phyloP scores from a whole-genome alignment of 1,139 yeast genomes.

The Taphrina wiesneri region DNA sequence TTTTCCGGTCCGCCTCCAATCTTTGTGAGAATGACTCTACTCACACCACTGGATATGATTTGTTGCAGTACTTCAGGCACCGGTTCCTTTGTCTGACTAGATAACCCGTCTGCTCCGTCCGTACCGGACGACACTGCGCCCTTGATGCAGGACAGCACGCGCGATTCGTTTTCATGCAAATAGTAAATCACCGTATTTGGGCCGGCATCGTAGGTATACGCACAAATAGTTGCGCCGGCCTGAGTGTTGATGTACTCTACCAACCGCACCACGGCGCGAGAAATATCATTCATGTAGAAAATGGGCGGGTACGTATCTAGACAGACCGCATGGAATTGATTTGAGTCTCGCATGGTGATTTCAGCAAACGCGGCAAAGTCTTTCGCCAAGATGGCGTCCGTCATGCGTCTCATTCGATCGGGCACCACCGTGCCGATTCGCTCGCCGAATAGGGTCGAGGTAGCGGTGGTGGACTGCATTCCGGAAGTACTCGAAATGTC shows the following conservation, averaged over 20 bases:
- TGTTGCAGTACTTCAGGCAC: conserved; percentile 70
- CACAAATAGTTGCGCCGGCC: conserved; percentile 70
- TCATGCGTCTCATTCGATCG: conserved; percentile 77
- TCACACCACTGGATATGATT: conserved; percentile 69
- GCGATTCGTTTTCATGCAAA: conserved; percentile 66
- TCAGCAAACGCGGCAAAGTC: conserved; percentile 82
- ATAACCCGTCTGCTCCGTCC: conserved; percentile 64
- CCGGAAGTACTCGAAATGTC: conserved; percentile 94
- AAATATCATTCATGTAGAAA: conserved; percentile 92
- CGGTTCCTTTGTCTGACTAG: conserved; percentile 53
- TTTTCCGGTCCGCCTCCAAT: conserved; percentile 79
- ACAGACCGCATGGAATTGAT: conserved; percentile 96
- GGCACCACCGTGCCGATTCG: conserved; percentile 84
- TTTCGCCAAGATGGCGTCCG: conserved; percentile 63
- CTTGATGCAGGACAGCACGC: conserved; percentile 52
- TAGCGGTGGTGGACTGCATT: conserved; percentile 89
- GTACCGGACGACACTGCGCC: conserved; percentile 54
- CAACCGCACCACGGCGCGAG: conserved; percentile 78
- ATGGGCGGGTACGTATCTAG: conserved; percentile 94
- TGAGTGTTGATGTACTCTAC: conserved; percentile 72
- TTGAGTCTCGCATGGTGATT: conserved; percentile 92
- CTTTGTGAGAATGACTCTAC: conserved; percentile 75
- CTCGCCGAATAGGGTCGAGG: conserved; percentile 80
- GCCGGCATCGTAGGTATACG: conserved; percentile 98
- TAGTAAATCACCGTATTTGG: conserved; percentile 97